Evolutionary conservation across 257 asterid species (phyloP).

Genomic region (Nyctanthes arbortristis): DNA sequence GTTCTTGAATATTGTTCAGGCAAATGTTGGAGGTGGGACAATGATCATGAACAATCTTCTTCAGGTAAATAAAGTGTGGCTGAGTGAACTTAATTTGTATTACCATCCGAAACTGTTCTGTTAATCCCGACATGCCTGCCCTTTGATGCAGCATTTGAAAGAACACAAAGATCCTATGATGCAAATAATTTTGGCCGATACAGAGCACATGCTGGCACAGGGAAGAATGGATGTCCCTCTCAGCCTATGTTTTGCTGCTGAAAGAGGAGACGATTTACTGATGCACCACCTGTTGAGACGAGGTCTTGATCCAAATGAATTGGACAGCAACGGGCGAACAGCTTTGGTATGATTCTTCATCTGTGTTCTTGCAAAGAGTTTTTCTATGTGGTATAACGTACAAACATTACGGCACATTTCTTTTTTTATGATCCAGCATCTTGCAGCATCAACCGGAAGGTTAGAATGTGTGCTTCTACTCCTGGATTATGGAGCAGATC

Average conservation of each 20-base stretch:
- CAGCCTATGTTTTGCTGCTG: conserved; percentile 83
- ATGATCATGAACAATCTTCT: conserved; percentile 81
- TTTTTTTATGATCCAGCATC: conserved; percentile 49
- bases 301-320: conserved; percentile 72
- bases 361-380: neutral
- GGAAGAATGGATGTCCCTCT: conserved; percentile 86
- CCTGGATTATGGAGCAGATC: conserved; percentile 69
- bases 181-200: conserved; percentile 54
- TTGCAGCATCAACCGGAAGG: conserved; percentile 62
- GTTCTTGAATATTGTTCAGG: conserved; percentile 66
- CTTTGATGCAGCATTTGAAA: conserved; percentile 59
- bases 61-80: conserved; percentile 39
- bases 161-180: conserved; percentile 50
- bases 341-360: conserved; percentile 51
- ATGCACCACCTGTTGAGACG: conserved; percentile 64
- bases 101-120: neutral
- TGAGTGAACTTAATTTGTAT: neutral
- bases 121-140: neutral
- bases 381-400: neutral
- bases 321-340: conserved; percentile 57
- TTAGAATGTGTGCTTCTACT: conserved; percentile 61
- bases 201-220: conserved; percentile 74
- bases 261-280: conserved; percentile 65
- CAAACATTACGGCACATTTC: neutral
- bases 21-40: conserved; percentile 83